These are phyloP conservation scores for Pseudogymnoascus sp. DNA, from an alignment of 2,329 filamentous ascomycete genomes.

Conservation along the genomic window DNA sequence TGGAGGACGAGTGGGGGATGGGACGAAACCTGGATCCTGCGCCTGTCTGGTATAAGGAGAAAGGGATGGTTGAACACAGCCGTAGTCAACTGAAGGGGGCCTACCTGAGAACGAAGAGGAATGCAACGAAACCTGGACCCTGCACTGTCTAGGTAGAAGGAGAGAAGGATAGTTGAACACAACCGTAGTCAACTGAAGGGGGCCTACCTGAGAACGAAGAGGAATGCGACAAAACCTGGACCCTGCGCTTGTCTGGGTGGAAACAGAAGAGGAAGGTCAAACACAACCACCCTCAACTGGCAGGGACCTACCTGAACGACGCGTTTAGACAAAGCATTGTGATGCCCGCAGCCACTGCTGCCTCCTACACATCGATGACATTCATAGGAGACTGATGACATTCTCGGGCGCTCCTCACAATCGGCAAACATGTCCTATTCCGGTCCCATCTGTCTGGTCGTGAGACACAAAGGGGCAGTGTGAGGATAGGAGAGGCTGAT, in stretches of 20 bases:
- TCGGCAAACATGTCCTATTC: neutral
- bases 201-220: neutral
- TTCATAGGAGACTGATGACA: neutral
- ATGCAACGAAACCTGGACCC: neutral
- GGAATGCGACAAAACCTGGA: neutral
- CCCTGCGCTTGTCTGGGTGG: neutral
- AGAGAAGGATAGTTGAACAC: neutral
- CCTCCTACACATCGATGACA: neutral
- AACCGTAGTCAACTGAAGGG: neutral
- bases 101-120: neutral
- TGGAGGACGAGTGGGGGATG: neutral
- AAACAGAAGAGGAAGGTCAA: neutral
- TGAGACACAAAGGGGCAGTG: neutral
- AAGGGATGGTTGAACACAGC: neutral
- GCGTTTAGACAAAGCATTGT: neutral
- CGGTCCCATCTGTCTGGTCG: neutral
- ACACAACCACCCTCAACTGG: neutral
- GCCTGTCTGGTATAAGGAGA: neutral
- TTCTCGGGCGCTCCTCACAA: neutral
- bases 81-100: neutral
- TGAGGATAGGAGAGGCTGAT: constrained; percentile 1
- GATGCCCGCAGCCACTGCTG: neutral
- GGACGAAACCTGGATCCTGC: neutral
- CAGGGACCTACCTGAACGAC: neutral
- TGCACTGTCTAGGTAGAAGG: neutral